Evolutionary conservation across 495 filamentous ascomycete species (phyloP).

Genomic region (Sordaria brevicollis): DNA sequence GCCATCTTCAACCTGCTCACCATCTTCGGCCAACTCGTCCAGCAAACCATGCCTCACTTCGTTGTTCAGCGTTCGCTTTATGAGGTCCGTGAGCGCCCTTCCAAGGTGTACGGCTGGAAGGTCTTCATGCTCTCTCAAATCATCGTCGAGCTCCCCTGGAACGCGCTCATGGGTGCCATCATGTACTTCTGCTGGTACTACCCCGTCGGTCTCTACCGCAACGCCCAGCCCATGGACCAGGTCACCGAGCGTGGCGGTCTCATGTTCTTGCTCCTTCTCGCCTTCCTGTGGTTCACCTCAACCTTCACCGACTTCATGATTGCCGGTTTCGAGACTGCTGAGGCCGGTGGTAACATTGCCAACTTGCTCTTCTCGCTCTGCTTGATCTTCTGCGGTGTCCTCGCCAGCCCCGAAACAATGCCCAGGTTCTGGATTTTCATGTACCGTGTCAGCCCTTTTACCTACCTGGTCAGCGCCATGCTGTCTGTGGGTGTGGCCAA

Average conservation of each 20-base stretch:
- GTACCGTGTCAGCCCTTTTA: constrained; percentile 69
- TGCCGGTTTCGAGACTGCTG: constrained; percentile 55
- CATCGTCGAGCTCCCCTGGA: constrained; percentile 67
- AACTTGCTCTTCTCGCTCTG: constrained; percentile 58
- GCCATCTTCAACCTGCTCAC: constrained; percentile 73
- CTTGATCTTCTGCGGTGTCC: constrained; percentile 66
- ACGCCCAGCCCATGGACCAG: constrained; percentile 48
- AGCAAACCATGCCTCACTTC: constrained; percentile 83
- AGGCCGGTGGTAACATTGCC: constrained; percentile 55
- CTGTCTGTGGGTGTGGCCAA: constrained; percentile 54
- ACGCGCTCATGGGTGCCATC: constrained; percentile 55
- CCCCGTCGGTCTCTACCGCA: constrained; percentile 64
- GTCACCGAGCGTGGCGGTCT: constrained; percentile 51
- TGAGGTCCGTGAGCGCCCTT: constrained; percentile 76
- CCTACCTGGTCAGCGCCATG: constrained; percentile 57
- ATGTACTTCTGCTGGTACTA: constrained; percentile 75
- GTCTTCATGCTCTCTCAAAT: constrained; percentile 75
- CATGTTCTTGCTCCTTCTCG: constrained; percentile 54
- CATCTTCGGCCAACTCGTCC: constrained; percentile 63
- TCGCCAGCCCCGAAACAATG: constrained; percentile 49
- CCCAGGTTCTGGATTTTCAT: constrained; percentile 81
- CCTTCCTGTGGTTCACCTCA: constrained; percentile 59
- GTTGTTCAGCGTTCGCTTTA: constrained; percentile 68
- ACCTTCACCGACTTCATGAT: constrained; percentile 63
- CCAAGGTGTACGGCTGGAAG: constrained; percentile 74